Evolutionary conservation across 2,329 filamentous ascomycete genomes (phyloP), one percentile per base, ranked within the genome.

Genomic region (Trichophyton equinum): DNA sequence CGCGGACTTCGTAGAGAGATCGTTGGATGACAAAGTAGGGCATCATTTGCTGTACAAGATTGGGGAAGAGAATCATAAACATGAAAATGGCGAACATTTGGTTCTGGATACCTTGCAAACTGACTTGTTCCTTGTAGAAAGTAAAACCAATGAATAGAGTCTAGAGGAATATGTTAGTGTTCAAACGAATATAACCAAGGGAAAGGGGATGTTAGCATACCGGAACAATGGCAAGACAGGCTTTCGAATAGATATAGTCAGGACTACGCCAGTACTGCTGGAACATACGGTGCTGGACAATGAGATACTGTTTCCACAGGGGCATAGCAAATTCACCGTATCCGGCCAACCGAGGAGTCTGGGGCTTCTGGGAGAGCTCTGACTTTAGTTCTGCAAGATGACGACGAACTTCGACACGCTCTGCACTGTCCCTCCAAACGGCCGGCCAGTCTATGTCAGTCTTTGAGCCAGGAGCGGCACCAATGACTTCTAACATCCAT

Each of bases 41-140:
- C 74, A 83, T 82, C 64, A 84, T 82, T 66, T 82, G 75, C 61
- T 77, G 75, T 6, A 76, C 72, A 57, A 77, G 65, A 65, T 77
- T 76, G 62, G 87, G 87, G 70, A 95, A 95, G 70, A 95, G 84
- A 49, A 86, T 92, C 62, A 88, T 78, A 61, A 94, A 76, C 81
- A 94, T 88, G 81, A 95, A 95, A 66, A 96, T 87, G 72, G 85
- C 82, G 71, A 95, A 95, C 84, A 94, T 90, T 71, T 95, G 89
- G 75, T 95, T 95, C 74, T 92, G 88, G 3, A 95, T 79, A 65
- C 90, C 90, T 71, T 92, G 89, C 49, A 86, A 81, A 42, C 83
- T 85, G 76, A 89, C 87, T 47, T 83, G 79, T 0, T 88, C 86
- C 27, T 84, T 81, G 80, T 84, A 90, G 76, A 95, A 91, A 63